Conservation (phyloP, 495 filamentous ascomycete genomes). For the Aspergillus baeticus region DNA sequence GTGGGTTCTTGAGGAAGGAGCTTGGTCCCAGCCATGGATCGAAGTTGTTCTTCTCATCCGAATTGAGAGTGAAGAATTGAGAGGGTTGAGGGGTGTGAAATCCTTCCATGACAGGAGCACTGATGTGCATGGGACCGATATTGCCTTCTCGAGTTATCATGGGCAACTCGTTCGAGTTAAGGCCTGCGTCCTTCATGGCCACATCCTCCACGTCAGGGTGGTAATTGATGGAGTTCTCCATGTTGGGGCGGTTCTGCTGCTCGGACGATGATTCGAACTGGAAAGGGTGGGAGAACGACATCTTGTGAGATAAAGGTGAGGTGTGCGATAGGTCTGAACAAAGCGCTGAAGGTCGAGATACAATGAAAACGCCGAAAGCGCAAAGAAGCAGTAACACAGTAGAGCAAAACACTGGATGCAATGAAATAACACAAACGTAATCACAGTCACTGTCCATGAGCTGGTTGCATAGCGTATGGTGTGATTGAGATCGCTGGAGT, state of each 20-base stretch:
- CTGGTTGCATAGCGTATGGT: slow-evolving; percentile 5
- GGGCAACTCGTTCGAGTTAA: slow-evolving; percentile 1
- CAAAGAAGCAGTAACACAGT: slow-evolving; percentile 2
- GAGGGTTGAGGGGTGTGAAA: neutral
- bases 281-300: neutral
- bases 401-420: slow-evolving; percentile 8
- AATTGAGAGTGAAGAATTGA: too few species aligned
- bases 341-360: neutral
- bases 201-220: slow-evolving; percentile 14
- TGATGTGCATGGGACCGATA: slow-evolving; percentile 22
- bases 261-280: neutral
- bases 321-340: neutral
- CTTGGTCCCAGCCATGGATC: too few species aligned
- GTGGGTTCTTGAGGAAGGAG: too few species aligned
- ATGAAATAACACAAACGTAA: slow-evolving; percentile 14
- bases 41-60: too few species aligned
- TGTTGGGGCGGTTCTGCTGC: slow-evolving; percentile 1
- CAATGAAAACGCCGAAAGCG: slow-evolving; percentile 1
- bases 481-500: slow-evolving; percentile 8
- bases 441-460: slow-evolving; percentile 17
- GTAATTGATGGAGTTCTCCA: slow-evolving; percentile 13
- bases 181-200: slow-evolving; percentile 16
- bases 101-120: neutral
- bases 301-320: neutral
- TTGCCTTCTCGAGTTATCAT: neutral